These are phyloP conservation scores for Thermoascus crustaceus DNA, from an alignment of 2,329 filamentous ascomycete species.

Conservation along the genomic window DNA sequence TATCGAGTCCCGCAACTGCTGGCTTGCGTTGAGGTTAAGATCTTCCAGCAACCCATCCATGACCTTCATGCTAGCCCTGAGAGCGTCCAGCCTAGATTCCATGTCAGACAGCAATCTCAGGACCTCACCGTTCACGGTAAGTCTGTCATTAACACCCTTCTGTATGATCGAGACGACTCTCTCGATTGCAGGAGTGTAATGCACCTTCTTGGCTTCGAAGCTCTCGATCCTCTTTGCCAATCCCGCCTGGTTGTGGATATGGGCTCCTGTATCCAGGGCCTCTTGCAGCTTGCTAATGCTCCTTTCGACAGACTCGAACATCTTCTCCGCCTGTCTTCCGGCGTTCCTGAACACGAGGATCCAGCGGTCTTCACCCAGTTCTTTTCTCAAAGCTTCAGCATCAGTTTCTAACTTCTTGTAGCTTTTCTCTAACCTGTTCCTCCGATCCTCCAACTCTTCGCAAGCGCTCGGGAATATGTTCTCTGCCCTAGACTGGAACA, in stretches of 20 bases:
- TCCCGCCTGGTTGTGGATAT: slow-evolving; percentile 60
- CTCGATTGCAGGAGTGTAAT: slow-evolving; percentile 90
- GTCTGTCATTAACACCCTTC: slow-evolving; percentile 86
- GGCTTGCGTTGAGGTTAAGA: slow-evolving; percentile 51
- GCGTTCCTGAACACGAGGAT: slow-evolving; percentile 91
- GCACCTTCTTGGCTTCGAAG: slow-evolving; percentile 89
- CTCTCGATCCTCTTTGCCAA: slow-evolving; percentile 80
- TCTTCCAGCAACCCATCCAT: slow-evolving; percentile 71
- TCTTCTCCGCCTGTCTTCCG: slow-evolving; percentile 83
- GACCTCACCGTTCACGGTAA: slow-evolving; percentile 95
- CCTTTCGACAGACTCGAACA: slow-evolving; percentile 90
- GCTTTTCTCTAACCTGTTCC: slow-evolving; percentile 66
- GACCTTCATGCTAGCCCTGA: slow-evolving; percentile 69
- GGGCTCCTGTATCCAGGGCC: slow-evolving; percentile 64
- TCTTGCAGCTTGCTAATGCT: slow-evolving; percentile 77
- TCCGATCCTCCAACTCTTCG: slow-evolving; percentile 72
- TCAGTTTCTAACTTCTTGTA: slow-evolving; percentile 86
- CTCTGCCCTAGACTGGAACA: slow-evolving; percentile 72
- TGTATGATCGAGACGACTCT: slow-evolving; percentile 87
- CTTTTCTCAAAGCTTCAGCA: slow-evolving; percentile 78
- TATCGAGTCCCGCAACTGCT: slow-evolving; percentile 82
- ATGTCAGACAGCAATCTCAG: slow-evolving; percentile 78
- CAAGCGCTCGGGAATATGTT: slow-evolving; percentile 81
- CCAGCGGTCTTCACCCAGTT: slow-evolving; percentile 93
- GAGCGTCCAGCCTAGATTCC: slow-evolving; percentile 67